Evolutionary conservation across 1,284 basidiomycete genomes (phyloP).

Genomic region (Rhodotorula mucilaginosa): DNA sequence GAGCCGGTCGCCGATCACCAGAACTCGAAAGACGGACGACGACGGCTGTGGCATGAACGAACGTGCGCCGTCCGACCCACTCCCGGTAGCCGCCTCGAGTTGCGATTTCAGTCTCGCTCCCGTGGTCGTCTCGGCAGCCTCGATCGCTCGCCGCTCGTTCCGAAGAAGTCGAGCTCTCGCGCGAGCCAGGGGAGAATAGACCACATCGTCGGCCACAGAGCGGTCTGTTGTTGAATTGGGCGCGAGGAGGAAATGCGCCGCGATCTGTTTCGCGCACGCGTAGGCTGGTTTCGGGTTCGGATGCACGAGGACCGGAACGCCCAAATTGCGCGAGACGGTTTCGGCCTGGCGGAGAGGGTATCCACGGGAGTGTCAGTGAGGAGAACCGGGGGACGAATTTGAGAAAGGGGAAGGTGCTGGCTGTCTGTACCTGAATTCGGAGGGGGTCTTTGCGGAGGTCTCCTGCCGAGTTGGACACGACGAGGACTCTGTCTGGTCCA

Average conservation of each 20-base stretch:
- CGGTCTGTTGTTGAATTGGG: constrained; percentile 16
- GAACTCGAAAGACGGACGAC: constrained; percentile 55
- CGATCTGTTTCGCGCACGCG: constrained; percentile 63
- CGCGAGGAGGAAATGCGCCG: constrained; percentile 57
- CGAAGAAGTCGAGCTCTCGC: background rate
- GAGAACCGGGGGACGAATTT: background rate
- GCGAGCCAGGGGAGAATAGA: constrained; percentile 18
- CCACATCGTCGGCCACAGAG: background rate
- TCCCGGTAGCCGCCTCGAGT: constrained; percentile 54
- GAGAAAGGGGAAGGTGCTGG: constrained; percentile 20
- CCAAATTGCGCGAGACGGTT: constrained; percentile 71
- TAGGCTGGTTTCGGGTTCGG: constrained; percentile 66
- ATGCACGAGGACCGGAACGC: constrained; percentile 80
- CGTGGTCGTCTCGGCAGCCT: background rate
- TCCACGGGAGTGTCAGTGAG: background rate
- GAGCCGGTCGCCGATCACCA: constrained; percentile 83
- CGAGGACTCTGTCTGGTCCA: constrained; percentile 72
- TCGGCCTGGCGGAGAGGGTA: constrained; percentile 62
- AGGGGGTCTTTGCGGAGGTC: constrained; percentile 68
- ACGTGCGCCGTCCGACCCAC: constrained; percentile 51
- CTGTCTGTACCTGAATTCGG: constrained; percentile 64
- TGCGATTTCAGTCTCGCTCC: background rate
- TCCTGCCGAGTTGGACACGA: constrained; percentile 93
- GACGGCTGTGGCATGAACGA: constrained; percentile 15
- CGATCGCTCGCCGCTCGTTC: background rate